Evolutionary conservation across 257 asterid genomes (phyloP), one percentile per base, ranked within the genome.

Genomic region (Ajuga chamaepitys): DNA sequence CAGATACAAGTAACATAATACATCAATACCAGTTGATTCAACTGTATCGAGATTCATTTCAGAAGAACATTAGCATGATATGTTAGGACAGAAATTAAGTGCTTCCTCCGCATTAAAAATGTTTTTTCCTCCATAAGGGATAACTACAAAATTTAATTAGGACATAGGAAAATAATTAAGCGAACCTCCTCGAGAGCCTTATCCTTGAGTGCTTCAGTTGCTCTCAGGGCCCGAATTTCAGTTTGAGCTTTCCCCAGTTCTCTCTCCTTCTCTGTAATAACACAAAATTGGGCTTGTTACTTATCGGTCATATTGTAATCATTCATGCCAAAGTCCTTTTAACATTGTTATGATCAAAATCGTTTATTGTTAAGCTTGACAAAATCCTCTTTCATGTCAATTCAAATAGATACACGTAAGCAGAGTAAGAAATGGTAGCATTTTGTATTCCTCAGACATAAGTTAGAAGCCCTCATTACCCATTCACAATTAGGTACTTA

Each of bases 171-270:
- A 25, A 32, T 8, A 14, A 50, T 54, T 64, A 14, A 1, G 22
- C 45, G 35, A 85, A 87, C 96, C 96, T 89, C 95, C 75, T 85
- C 89, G 9, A 85, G 71, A 25, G 98, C 94, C 75, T 82, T 87
- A 56, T 89, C 89, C 80, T 89, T 93, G 42, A 82, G 78, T 30
- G 65, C 76, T 41, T 85, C 88, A 30, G 89, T 81, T 63, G 89
- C 87, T 80, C 62, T 80, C 63, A 84, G 60, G 18, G 86, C 94
- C 71, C 85, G 91, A 50, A 81, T 89, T 77, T 89, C 98, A 70
- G 68, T 78, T 35, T 78, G 94, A 68, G 95, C 86, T 28, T 70
- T 81, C 61, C 75, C 88, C 47, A 89, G 66, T 57, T 81, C 82
- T 72, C 81, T 75, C 37, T 89, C 89, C 78, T 82, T 85, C 66